A percentile compares a stretch with the other conserved stretches of the same genome.
Conservation (phyloP, 768 basidiomycete species). For the Lactarius tabidus region DNA sequence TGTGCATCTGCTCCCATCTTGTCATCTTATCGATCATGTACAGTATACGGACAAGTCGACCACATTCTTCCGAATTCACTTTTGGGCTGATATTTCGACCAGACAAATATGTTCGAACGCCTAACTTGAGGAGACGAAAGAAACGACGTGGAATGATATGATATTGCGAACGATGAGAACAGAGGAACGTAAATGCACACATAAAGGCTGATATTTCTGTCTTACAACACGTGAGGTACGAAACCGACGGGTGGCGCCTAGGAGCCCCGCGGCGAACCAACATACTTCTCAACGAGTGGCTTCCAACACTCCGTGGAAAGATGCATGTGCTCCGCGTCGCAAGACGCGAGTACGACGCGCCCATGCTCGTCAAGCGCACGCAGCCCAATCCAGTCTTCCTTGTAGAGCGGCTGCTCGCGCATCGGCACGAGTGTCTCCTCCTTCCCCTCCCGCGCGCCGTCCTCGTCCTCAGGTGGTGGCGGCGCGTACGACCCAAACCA, state of each 20-base stretch:
- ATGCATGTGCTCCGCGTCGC: conserved; percentile 76
- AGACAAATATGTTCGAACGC: too few relatives aligned
- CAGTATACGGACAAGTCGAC: too few relatives aligned
- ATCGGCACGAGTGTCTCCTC: conserved; percentile 57
- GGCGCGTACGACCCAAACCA: conserved; percentile 78
- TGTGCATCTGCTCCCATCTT: too few relatives aligned
- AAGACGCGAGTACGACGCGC: conserved; percentile 53
- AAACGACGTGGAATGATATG: too few relatives aligned
- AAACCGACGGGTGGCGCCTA: not conserved
- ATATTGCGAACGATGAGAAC: not conserved
- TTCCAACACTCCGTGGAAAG: conserved; percentile 39
- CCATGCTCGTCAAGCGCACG: conserved; percentile 64
- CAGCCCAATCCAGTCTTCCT: conserved; percentile 79
- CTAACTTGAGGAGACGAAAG: too few relatives aligned
- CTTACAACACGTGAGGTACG: not conserved
- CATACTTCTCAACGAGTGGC: conserved; percentile 32
- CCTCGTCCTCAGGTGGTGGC: conserved; percentile 35
- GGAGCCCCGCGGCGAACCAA: conserved; percentile 22
- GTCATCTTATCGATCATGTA: too few relatives aligned
- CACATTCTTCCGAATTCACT: too few relatives aligned
- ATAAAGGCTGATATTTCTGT: not conserved
- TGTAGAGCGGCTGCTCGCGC: conserved; percentile 67
- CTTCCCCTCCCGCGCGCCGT: not conserved
- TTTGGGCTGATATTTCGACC: too few relatives aligned
- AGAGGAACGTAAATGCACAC: not conserved